Conservation (phyloP, 2,329 filamentous ascomycete genomes). For the Chrysosporium keratinophilum region DNA sequence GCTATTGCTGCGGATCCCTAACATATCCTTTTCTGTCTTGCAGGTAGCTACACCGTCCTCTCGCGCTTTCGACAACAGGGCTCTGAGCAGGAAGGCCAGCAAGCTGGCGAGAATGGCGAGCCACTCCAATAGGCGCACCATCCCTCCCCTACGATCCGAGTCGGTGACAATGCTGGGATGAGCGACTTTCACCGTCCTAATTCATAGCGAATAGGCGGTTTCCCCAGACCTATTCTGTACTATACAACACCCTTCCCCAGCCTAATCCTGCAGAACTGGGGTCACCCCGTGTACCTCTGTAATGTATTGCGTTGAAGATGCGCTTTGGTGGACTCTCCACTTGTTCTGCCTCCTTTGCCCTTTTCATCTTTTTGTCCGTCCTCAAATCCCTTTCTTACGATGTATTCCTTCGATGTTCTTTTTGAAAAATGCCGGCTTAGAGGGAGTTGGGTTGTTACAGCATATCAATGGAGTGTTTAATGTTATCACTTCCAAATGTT, state of each 20-base stretch:
- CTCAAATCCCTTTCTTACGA: not conserved
- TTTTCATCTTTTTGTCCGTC: not conserved
- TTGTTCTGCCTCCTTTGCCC: too few species aligned
- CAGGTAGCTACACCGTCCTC: not conserved
- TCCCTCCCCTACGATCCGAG: not conserved
- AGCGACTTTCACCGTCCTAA: too few species aligned
- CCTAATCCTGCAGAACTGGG: not conserved
- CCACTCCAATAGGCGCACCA: not conserved
- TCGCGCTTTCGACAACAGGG: not conserved
- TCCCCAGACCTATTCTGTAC: not conserved
- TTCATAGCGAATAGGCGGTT: too few species aligned
- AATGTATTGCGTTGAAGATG: not conserved
- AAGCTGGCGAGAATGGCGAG: not conserved
- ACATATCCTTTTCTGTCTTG: not conserved
- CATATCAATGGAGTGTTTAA: too few species aligned
- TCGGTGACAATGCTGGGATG: not conserved
- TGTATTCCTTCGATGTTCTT: not conserved
- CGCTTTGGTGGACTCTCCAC: not conserved
- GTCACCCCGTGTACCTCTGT: not conserved
- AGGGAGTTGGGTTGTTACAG: too few species aligned
- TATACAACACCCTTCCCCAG: not conserved
- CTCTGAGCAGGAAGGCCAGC: not conserved
- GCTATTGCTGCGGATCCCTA: not conserved
- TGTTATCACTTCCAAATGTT: too few species aligned
- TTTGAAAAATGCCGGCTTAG: too few species aligned